Evolutionary conservation across 176 grass and related monocot genomes (phyloP).

Genomic region (Aechmea fasciata): DNA sequence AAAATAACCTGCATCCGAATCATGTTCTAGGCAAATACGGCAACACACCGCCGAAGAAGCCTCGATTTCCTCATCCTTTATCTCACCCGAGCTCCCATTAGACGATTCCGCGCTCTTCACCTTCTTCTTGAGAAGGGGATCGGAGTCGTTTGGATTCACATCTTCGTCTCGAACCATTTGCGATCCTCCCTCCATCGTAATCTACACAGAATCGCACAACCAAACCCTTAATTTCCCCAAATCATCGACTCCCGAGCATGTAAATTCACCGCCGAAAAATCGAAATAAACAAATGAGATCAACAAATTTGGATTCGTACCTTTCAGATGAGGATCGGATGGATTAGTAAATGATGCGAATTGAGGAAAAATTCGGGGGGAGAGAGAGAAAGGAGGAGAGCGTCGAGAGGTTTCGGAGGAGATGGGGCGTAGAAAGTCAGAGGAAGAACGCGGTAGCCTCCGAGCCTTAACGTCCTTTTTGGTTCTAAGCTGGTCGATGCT

Average conservation of each 20-base stretch:
- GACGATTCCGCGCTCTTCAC: slow-evolving; percentile 1
- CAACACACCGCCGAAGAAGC: slow-evolving; percentile 60
- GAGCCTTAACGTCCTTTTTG: not conserved
- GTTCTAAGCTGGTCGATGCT: not conserved
- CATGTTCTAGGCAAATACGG: slow-evolving; percentile 81
- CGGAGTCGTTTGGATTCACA: slow-evolving; percentile 23
- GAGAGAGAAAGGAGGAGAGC: slow-evolving; percentile 7
- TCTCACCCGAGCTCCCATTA: slow-evolving; percentile 33
- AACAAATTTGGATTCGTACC: too few species aligned
- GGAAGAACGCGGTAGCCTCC: not conserved
- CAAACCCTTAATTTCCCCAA: not conserved
- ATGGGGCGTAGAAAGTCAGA: not conserved
- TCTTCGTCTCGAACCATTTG: slow-evolving; percentile 22
- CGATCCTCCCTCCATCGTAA: slow-evolving; percentile 5
- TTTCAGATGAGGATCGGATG: too few species aligned
- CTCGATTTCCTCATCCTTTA: slow-evolving; percentile 66
- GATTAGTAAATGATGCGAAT: not conserved
- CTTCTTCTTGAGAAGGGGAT: slow-evolving; percentile 40
- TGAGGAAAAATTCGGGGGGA: not conserved
- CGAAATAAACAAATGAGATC: not conserved
- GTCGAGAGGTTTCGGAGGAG: slow-evolving; percentile 1
- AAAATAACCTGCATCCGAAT: slow-evolving; percentile 56
- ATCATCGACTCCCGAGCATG: too few species aligned
- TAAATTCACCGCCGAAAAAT: not conserved
- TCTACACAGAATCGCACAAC: not conserved